phyloP scores from a whole-genome alignment of 805 yeast species.

The Ogataea pilisensis region DNA sequence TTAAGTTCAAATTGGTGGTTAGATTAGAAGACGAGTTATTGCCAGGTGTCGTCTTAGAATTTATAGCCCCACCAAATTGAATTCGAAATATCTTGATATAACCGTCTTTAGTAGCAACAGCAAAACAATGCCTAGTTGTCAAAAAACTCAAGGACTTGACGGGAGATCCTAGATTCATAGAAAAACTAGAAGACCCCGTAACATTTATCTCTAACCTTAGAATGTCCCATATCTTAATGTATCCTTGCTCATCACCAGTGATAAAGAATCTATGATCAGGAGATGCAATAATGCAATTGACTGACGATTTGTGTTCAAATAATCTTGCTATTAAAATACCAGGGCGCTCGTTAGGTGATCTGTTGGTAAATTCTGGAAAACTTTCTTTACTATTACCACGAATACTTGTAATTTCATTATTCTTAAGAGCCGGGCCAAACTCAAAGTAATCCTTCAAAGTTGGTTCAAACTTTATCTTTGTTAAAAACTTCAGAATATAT shows the following conservation, averaged over 20 bases:
- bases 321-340: constrained; percentile 61
- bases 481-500: constrained; percentile 54
- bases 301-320: constrained; percentile 54
- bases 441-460: constrained; percentile 57
- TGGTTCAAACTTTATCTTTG: constrained; percentile 51
- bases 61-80: constrained; percentile 21
- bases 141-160: constrained; percentile 50
- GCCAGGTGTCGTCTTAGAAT: background rate
- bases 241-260: constrained; percentile 75
- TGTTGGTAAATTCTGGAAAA: background rate
- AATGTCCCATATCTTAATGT: constrained; percentile 75
- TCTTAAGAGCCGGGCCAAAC: constrained; percentile 47
- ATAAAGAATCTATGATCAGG: constrained; percentile 64
- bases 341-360: background rate
- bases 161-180: constrained; percentile 44
- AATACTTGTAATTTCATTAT: constrained; percentile 1
- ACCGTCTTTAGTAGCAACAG: constrained; percentile 50
- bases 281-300: constrained; percentile 56
- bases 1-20: constrained; percentile 21
- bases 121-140: constrained; percentile 53
- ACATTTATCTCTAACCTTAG: constrained; percentile 59
- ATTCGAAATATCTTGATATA: constrained; percentile 39
- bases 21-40: constrained; percentile 5
- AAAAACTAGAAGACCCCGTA: constrained; percentile 43
- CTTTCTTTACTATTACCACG: constrained; percentile 17